Evolutionary conservation across 257 asterid genomes (phyloP).

Genomic region (Nicotiana sylvestris): DNA sequence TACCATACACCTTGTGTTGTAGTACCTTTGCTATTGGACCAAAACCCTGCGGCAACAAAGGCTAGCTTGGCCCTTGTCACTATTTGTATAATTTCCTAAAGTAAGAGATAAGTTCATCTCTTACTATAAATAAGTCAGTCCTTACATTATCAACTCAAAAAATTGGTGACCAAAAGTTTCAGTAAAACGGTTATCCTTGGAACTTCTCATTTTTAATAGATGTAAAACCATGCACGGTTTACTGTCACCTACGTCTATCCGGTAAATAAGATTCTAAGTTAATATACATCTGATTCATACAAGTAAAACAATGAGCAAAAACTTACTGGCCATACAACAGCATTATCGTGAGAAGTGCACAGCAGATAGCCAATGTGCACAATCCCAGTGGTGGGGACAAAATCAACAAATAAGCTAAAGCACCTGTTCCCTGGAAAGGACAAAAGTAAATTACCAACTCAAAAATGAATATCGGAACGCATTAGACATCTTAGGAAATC

Average conservation of each 20-base stretch:
- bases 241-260: not conserved
- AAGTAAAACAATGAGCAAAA: conserved; percentile 14
- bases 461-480: not conserved
- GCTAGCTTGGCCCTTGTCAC: not conserved
- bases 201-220: not conserved
- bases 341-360: conserved; percentile 65
- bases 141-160: not conserved
- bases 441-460: not conserved
- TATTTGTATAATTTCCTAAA: not conserved
- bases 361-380: conserved; percentile 72
- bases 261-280: not conserved
- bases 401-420: conserved; percentile 69
- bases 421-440: conserved; percentile 74
- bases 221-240: not conserved
- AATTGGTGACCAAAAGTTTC: not conserved
- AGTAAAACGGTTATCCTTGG: not conserved
- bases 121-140: not conserved
- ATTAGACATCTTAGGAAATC: conserved; percentile 15
- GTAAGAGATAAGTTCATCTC: not conserved
- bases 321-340: conserved; percentile 86
- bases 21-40: not conserved
- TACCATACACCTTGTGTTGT: not conserved
- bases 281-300: not conserved
- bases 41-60: not conserved
- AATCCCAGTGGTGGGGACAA: conserved; percentile 92